Evolutionary conservation across 2,329 filamentous ascomycete species (phyloP), one percentile per base, ranked within the genome.

Genomic region (Neopestalotiopsis clavispora): DNA sequence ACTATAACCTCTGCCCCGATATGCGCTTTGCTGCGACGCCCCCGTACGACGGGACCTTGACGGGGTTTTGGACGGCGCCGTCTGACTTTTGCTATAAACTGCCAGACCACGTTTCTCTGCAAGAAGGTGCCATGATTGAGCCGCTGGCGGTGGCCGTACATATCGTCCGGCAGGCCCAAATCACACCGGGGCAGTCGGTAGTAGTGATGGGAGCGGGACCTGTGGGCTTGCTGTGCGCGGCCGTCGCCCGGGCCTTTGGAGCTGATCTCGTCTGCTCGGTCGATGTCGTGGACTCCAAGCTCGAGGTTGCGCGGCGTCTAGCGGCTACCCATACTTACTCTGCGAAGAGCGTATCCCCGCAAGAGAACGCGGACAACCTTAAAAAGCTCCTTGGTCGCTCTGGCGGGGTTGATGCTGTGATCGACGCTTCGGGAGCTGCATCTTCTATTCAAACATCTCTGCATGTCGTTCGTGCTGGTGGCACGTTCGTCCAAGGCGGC

Each of bases 1-100:
- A 90, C 75, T 98, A 98, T 85, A 97, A 98, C 80, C 89, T 98
- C 28, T 98, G 95, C 81, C 87, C 89, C 4, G 87, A 93, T 67
- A 97, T 98, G 94, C 84, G 83, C 28, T 98, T 98, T 78, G 95
- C 95, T 30, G 95, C 95, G 1, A 98, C 95, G 17, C 95, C 95
- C 17, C 95, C 96, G 2, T 91, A 92, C 78, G 91, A 98, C 79
- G 95, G 95, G 59, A 98, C 95, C 0, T 84, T 98, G 66, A 92
- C 94, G 0, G 93, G 94, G 67, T 97, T 95, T 85, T 98, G 95
- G 85, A 78, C 85, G 13, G 86, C 95, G 5, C 94, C 95, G 1
- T 89, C 92, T 74, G 95, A 98, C 80, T 97, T 97, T 79, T 97
- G 94, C 87, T 97, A 95, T 83, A 94, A 94, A 84, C 88, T 98